Conservation (phyloP, 192 early-diverging fungal species). For the Coemansia sp. region DNA sequence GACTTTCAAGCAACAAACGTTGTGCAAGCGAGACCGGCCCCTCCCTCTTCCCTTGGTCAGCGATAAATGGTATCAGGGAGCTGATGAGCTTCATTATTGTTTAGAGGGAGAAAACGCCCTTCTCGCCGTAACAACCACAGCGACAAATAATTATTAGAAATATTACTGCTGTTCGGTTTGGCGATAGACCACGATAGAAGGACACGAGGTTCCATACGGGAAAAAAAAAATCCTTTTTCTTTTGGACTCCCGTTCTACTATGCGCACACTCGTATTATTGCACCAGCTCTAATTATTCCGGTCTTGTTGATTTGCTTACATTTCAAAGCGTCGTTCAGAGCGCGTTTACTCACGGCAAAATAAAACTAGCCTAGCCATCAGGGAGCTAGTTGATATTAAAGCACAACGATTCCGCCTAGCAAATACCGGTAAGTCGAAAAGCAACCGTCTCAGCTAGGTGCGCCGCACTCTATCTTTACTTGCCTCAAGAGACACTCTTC, state of each 20-base stretch:
- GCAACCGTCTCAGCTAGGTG: background rate
- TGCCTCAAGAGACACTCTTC: background rate
- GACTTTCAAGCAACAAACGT: background rate
- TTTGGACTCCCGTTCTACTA: background rate
- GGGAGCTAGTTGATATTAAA: background rate
- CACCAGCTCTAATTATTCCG: background rate
- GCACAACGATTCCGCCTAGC: too few species aligned
- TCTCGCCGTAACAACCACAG: conserved; percentile 1
- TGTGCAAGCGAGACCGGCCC: background rate
- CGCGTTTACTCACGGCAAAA: background rate
- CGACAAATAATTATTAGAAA: background rate
- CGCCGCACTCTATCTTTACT: background rate
- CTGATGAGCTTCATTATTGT: background rate
- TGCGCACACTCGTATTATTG: background rate
- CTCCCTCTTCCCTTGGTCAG: background rate
- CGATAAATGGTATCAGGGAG: background rate
- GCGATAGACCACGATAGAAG: background rate
- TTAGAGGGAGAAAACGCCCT: background rate
- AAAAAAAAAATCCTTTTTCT: background rate
- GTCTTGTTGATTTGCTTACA: background rate
- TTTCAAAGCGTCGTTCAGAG: background rate
- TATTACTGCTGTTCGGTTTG: conserved; percentile 1
- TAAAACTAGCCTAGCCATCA: background rate
- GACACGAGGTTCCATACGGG: background rate
- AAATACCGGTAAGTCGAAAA: background rate